phyloP scores from a whole-genome alignment of 2,329 filamentous ascomycete species.

The Stylonectria norvegica region DNA sequence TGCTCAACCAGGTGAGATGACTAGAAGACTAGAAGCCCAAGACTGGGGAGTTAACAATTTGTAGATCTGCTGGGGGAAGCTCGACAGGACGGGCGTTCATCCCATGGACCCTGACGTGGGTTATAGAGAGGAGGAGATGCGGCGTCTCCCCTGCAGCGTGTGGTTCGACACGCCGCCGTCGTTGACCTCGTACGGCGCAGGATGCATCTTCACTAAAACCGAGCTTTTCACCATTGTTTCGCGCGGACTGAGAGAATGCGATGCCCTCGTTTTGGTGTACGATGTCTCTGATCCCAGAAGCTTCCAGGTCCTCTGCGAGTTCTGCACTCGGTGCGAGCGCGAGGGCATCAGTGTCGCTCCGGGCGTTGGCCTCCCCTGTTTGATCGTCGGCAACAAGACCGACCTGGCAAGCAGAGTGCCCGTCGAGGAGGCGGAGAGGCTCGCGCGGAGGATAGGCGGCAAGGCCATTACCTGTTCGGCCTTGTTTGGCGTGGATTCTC shows the following conservation, averaged over 20 bases:
- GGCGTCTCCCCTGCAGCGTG: constrained; percentile 11
- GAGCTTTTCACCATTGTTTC: constrained; percentile 11
- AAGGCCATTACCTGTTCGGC: constrained; percentile 10
- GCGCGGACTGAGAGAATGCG: constrained; percentile 14
- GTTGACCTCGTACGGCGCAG: constrained; percentile 7
- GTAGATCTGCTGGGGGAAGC: no score
- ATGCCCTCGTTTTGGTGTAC: constrained; percentile 15
- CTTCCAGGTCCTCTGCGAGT: constrained; percentile 14
- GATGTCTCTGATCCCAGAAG: constrained; percentile 11
- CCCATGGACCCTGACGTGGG: no score
- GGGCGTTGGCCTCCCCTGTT: constrained; percentile 11
- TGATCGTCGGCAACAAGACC: constrained; percentile 14
- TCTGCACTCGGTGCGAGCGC: constrained; percentile 15
- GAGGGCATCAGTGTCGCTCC: constrained; percentile 12
- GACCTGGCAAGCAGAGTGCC: constrained; percentile 5
- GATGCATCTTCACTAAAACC: constrained; percentile 3
- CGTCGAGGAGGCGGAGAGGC: constrained; percentile 9
- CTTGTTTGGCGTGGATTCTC: constrained; percentile 5
- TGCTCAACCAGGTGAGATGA: constrained; percentile 11
- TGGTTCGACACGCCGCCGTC: constrained; percentile 11
- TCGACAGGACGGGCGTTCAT: no score
- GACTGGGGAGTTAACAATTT: no score
- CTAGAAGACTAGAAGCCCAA: no score
- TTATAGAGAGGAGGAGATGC: no score
- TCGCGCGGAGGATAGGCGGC: constrained; percentile 12